These are phyloP conservation scores for Lactifluus echinatus DNA, from an alignment of 768 basidiomycete genomes.

Conservation along the genomic window DNA sequence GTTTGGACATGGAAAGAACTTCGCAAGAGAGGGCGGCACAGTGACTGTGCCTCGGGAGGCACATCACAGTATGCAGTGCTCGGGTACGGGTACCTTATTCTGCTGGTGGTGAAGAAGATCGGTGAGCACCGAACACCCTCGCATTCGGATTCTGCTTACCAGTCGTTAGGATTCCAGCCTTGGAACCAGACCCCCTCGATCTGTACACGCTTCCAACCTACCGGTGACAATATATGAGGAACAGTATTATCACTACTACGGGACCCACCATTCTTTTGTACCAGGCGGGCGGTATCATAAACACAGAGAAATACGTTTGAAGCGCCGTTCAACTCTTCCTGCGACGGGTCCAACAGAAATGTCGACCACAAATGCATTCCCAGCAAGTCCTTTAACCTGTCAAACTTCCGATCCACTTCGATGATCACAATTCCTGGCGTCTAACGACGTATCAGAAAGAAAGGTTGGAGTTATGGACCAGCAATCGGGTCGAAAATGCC, in stretches of 20 bases:
- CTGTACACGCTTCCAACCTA: constrained; percentile 43
- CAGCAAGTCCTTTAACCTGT: constrained; percentile 29
- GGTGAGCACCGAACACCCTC: neutral
- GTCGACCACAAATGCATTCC: constrained; percentile 39
- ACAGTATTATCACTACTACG: too few species aligned
- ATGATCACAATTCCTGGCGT: constrained; percentile 39
- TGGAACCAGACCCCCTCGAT: constrained; percentile 36
- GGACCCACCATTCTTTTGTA: constrained; percentile 37
- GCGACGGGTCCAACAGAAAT: constrained; percentile 28
- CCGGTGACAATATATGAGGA: too few species aligned
- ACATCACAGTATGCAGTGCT: constrained; percentile 31
- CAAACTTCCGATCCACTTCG: constrained; percentile 31
- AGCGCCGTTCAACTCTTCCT: constrained; percentile 25
- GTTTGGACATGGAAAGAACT: constrained; percentile 23
- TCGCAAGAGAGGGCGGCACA: constrained; percentile 37
- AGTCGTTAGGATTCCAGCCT: neutral
- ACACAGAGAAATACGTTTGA: constrained; percentile 35
- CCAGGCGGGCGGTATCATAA: constrained; percentile 29
- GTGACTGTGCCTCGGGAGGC: constrained; percentile 30
- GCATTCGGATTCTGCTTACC: neutral
- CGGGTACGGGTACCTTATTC: constrained; percentile 34
- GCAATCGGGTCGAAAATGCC: too few species aligned
- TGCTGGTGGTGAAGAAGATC: constrained; percentile 18
- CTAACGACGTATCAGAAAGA: constrained; percentile 1
- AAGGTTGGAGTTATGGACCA: too few species aligned